Conservation (phyloP, 352 stramenopile species). For the Pythium oligandrum region DNA sequence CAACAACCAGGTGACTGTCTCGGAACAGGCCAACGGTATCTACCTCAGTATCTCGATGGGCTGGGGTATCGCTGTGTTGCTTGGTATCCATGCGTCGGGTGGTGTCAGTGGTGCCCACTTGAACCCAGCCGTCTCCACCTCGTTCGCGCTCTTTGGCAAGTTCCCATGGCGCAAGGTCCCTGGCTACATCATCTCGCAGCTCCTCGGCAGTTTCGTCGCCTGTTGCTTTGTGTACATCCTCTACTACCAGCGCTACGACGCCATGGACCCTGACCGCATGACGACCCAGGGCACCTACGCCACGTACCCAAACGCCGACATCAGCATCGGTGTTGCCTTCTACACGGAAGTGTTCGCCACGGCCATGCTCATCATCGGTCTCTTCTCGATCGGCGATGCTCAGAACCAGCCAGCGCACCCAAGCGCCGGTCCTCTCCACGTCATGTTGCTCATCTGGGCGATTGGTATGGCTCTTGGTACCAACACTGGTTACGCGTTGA, state of each 20-base stretch:
- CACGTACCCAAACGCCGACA: slow-evolving; percentile 52
- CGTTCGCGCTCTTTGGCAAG: slow-evolving; percentile 39
- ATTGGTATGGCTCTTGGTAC: slow-evolving; percentile 73
- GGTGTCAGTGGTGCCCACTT: slow-evolving; percentile 54
- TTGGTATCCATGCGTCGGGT: slow-evolving; percentile 56
- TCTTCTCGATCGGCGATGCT: slow-evolving; percentile 50
- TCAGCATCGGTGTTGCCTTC: slow-evolving; percentile 45
- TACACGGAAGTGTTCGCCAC: slow-evolving; percentile 56
- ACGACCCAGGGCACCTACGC: slow-evolving; percentile 44
- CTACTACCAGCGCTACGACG: slow-evolving; percentile 49
- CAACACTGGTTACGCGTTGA: slow-evolving; percentile 70
- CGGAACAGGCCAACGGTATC: slow-evolving; percentile 42
- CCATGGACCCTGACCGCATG: slow-evolving; percentile 38
- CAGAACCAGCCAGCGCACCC: slow-evolving; percentile 46
- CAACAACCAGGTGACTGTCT: slow-evolving; percentile 50
- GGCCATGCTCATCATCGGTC: slow-evolving; percentile 41
- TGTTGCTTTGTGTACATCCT: slow-evolving; percentile 43
- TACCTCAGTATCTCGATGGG: slow-evolving; percentile 65
- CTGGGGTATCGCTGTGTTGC: slow-evolving; percentile 63
- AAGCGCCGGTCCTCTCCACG: slow-evolving; percentile 31
- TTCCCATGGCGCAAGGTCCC: slow-evolving; percentile 55
- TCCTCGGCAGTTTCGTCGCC: slow-evolving; percentile 43
- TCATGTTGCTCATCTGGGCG: slow-evolving; percentile 45
- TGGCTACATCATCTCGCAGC: slow-evolving; percentile 47
- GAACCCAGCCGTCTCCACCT: slow-evolving; percentile 58